Conservation (phyloP, 179 eudicot genomes). For the Beta corolliflora region DNA sequence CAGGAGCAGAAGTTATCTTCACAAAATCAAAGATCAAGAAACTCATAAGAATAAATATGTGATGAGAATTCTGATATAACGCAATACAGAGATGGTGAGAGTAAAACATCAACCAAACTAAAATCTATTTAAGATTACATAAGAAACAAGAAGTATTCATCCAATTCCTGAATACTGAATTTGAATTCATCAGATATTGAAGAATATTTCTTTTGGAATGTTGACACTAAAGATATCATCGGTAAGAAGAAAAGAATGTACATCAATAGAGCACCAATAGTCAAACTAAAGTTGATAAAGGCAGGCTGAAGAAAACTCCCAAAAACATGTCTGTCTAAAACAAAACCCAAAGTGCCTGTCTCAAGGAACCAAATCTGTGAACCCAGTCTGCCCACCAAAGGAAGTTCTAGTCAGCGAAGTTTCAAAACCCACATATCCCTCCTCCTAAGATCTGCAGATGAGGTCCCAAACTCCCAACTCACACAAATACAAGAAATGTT, state of each 20-base stretch:
- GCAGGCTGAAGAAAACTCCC: background rate
- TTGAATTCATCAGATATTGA: background rate
- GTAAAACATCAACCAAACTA: background rate
- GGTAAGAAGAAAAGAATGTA: background rate
- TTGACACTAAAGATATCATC: background rate
- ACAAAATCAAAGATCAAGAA: conserved; percentile 6
- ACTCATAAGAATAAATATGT: background rate
- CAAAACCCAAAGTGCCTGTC: background rate
- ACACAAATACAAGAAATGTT: no score
- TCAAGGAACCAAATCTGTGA: background rate
- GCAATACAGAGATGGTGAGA: background rate
- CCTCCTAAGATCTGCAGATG: no score
- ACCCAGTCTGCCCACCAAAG: background rate
- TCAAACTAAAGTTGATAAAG: background rate
- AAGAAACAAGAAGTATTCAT: background rate
- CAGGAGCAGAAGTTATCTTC: conserved; percentile 44
- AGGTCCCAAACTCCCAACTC: background rate
- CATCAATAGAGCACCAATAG: background rate
- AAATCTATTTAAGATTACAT: background rate
- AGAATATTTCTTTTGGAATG: background rate
- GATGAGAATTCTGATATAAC: background rate
- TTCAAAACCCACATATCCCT: background rate
- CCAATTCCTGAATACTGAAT: background rate
- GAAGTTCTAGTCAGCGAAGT: no score
- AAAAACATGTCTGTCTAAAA: background rate